Conservation (phyloP, 1,284 basidiomycete genomes). For the Psilocybe mexicana region DNA sequence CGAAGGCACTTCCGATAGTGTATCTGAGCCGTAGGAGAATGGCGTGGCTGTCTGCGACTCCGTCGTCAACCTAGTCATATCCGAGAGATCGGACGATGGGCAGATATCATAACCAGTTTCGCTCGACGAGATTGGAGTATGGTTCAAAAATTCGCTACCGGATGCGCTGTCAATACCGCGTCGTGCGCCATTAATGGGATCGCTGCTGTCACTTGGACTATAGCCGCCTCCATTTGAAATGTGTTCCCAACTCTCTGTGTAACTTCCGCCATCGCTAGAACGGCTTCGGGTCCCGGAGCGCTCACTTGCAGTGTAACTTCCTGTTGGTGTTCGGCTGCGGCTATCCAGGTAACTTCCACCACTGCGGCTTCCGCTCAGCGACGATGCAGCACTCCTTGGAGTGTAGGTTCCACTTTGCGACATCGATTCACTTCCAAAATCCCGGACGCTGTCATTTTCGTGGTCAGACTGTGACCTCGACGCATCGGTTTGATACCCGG, state of each 20-base stretch:
- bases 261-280: slow-evolving; percentile 20
- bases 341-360: slow-evolving; percentile 21
- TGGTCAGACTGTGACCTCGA: slow-evolving; percentile 49
- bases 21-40: slow-evolving; percentile 33
- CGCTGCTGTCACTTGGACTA: slow-evolving; percentile 29
- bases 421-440: slow-evolving; percentile 9
- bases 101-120: slow-evolving; percentile 54
- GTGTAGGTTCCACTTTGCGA: slow-evolving; percentile 28
- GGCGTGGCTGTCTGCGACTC: slow-evolving; percentile 33
- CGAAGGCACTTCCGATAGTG: slow-evolving; percentile 31
- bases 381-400: slow-evolving; percentile 25
- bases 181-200: slow-evolving; percentile 26
- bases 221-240: slow-evolving; percentile 30
- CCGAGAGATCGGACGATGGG: slow-evolving; percentile 47
- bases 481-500: slow-evolving; percentile 31
- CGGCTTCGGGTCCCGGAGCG: slow-evolving; percentile 25
- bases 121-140: slow-evolving; percentile 36
- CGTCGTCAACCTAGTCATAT: slow-evolving; percentile 34
- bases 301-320: slow-evolving; percentile 26
- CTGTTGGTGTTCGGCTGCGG: slow-evolving; percentile 25
- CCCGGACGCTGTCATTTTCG: slow-evolving; percentile 44
- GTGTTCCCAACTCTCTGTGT: slow-evolving; percentile 29
- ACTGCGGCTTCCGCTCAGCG: slow-evolving; percentile 21
- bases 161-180: slow-evolving; percentile 10
- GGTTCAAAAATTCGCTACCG: slow-evolving; percentile 18